Base-by-base conservation (phyloP, 2,329 filamentous ascomycete species). In the Clonostachys solani region DNA sequence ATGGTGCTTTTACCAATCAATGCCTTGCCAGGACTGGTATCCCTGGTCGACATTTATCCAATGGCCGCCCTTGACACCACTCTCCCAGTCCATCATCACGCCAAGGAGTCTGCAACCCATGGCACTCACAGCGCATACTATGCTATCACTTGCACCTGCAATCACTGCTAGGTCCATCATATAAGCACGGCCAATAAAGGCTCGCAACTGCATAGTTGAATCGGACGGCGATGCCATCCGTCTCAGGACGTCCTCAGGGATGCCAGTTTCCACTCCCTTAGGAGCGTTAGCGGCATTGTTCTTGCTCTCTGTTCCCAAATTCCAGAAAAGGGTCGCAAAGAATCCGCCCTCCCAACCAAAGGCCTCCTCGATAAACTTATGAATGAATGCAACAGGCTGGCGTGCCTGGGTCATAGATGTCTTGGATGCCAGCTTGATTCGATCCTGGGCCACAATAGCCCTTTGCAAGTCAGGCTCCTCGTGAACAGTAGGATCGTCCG, bases 261-360 rank as follows among this genome's bases (percentile, higher is more conserved):
- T 51, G 13, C 55, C 45, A 10, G 59, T 51, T 10, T 51, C 53
- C 16, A 60, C 52, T 7, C 55, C 59, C 3, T 56, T 55, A 5
- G 62, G 61, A 12, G 62, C 60, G 44, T 66, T 63, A 18, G 58
- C 65, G 13, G 63, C 67, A 45, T 68, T 69, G 48, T 67, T 67
- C 52, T 60, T 65, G 65, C 71, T 57, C 64, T 73, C 48, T 52
- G 65, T 42, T 5, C 87, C 90, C 1, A 95, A 72, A 44, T 83
- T 86, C 81, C 87, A 92, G 66, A 95, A 95, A 67, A 94, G 84
- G 56, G 82, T 79, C 13, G 80, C 78, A 66, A 87, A 95, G 72
- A 95, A 95, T 2, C 90, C 90, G 16, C 90, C 89, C 62, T 95
- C 89, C 89, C 89, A 95, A 33, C 89, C 90, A 38, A 89, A 83